These are phyloP conservation scores for Nigrograna mackinnonii DNA, from an alignment of 2,329 filamentous ascomycete genomes.

Conservation along the genomic window DNA sequence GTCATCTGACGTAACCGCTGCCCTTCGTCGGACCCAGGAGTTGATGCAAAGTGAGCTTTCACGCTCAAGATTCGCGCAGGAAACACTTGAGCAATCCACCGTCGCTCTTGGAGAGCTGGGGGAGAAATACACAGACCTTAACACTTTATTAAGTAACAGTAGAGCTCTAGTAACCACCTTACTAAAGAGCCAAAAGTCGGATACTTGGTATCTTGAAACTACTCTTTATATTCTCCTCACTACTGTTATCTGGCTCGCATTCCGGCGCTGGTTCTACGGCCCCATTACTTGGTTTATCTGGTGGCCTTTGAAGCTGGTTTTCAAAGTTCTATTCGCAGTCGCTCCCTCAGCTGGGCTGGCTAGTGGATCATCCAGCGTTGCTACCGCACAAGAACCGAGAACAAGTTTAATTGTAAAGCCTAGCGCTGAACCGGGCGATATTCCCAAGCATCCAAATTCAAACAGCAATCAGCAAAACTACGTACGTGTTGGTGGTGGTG, in stretches of 20 bases:
- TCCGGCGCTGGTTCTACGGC: slow-evolving; percentile 82
- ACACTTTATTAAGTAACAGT: slow-evolving; percentile 74
- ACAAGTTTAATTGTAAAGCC: slow-evolving; percentile 48
- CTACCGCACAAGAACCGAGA: slow-evolving; percentile 18
- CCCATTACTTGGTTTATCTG: slow-evolving; percentile 89
- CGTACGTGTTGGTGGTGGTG: slow-evolving; percentile 54
- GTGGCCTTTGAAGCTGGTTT: slow-evolving; percentile 73
- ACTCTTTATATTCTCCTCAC: slow-evolving; percentile 79
- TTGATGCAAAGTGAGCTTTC: slow-evolving; percentile 84
- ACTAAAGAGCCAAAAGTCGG: slow-evolving; percentile 86
- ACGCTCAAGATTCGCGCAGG: slow-evolving; percentile 85
- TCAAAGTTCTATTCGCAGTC: slow-evolving; percentile 61
- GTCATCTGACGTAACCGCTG: slow-evolving; percentile 80
- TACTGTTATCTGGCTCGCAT: slow-evolving; percentile 84
- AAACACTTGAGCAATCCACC: slow-evolving; percentile 83
- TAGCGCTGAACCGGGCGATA: slow-evolving; percentile 45
- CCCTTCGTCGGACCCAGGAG: slow-evolving; percentile 82
- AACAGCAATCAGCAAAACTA: slow-evolving; percentile 31
- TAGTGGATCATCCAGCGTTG: slow-evolving; percentile 18
- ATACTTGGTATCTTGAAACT: slow-evolving; percentile 96
- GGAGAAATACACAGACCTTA: slow-evolving; percentile 79
- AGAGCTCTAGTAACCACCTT: slow-evolving; percentile 77
- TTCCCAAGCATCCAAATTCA: slow-evolving; percentile 32
- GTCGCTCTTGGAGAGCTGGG: slow-evolving; percentile 79
- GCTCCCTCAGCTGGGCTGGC: slow-evolving; percentile 55